Conservation (phyloP, 805 yeast genomes). For the Myxozyma melibiosi region DNA sequence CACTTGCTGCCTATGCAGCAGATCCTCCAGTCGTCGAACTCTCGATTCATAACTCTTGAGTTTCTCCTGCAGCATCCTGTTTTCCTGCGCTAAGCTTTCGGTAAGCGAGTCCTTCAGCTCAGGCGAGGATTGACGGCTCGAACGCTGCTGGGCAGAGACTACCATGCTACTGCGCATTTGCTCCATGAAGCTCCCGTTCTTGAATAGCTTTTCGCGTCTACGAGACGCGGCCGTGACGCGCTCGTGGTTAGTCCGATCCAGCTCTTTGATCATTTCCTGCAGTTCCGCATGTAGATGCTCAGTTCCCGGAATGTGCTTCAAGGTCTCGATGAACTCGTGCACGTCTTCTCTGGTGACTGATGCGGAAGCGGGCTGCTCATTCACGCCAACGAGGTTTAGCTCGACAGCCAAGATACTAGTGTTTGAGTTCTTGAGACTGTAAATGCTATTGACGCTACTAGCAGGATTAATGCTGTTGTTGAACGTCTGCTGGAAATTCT, state of each 20-base stretch:
- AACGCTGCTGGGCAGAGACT: constrained; percentile 6
- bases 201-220: constrained; percentile 25
- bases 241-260: constrained; percentile 11
- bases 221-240: not conserved
- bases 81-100: constrained; percentile 9
- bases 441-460: constrained; percentile 14
- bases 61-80: constrained; percentile 42
- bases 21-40: constrained; percentile 73
- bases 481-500: constrained; percentile 19
- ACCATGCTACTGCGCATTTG: constrained; percentile 24
- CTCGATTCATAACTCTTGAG: constrained; percentile 68
- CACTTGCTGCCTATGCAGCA: constrained; percentile 67
- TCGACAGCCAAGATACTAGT: constrained; percentile 34
- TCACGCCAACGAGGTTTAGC: constrained; percentile 24
- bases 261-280: constrained; percentile 38
- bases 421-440: constrained; percentile 25
- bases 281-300: constrained; percentile 39
- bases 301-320: constrained; percentile 35
- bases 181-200: constrained; percentile 15
- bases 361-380: constrained; percentile 6
- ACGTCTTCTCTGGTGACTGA: constrained; percentile 25
- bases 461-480: constrained; percentile 3
- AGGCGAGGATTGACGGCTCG: constrained; percentile 11
- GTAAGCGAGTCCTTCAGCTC: not conserved
- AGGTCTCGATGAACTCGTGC: constrained; percentile 33